Base-by-base conservation (phyloP, 345 rosid genomes). In the Capsella bursapastoris region DNA sequence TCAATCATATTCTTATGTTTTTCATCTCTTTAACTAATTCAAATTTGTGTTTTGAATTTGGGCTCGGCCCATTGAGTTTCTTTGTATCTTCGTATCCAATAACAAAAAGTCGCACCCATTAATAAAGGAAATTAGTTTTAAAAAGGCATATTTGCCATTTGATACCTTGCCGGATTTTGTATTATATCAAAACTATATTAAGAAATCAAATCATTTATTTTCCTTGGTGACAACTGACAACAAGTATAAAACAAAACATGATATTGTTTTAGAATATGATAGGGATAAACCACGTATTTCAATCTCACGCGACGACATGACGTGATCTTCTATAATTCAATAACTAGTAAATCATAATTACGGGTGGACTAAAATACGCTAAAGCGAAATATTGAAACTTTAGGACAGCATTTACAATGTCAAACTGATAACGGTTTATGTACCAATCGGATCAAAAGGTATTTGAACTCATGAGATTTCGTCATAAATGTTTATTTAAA, bases 401-500 rank as follows among this genome's bases (percentile, higher is more conserved):
- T 45, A 12, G 8, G 66, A 28, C 66, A 15, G 1, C 44, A 35
- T 74, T 49, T 66, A 57, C 60, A 66, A 66, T 57, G 72, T 74
- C 72, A 48, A 65, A 56, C 40, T 65, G 59, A 73, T 57, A 57
- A 34, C 7, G 58, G 66, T 64, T 16, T 65, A 48, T 28, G 40
- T 16, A 65, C 51, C 12, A 74, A 28, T 37, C 41, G 11, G 18
- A 57, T 58, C 59, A 65, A 22, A 22, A 48, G 4, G 40, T 48
- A 48, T 29, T 15, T 71, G 61, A 11, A 58, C 47, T 34, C 16
- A 5, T 8, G 13, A 18, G 4, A 55, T 55, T 8, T 11, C 25
- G 8, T 27, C 2, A 22, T 18, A 11, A 34, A 50, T 11, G 47
- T 5, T 35, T 13, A 43, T 43, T 43, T 43, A 43, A 43, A 3